These are phyloP conservation scores for Ailanthus altissimus DNA, from an alignment of 345 rosid genomes.

Conservation along the genomic window DNA sequence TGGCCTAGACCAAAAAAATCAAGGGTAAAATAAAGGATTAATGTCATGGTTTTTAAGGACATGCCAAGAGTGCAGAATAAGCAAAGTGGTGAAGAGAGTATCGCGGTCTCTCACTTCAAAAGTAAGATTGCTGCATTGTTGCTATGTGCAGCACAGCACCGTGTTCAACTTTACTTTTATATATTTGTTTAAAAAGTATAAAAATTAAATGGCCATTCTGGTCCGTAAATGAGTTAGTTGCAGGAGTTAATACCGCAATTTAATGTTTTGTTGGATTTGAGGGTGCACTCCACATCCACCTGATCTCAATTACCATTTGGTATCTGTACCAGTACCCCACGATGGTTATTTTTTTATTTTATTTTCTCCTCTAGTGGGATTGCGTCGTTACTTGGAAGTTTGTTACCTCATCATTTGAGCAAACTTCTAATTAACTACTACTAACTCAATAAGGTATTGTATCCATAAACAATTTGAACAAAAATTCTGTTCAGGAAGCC, in stretches of 20 bases:
- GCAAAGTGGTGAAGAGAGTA: conserved; percentile 40
- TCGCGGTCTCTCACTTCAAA: conserved; percentile 1
- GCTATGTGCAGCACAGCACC: neutral
- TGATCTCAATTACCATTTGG: neutral
- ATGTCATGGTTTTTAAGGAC: conserved; percentile 28
- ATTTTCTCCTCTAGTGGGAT: neutral
- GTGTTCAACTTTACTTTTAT: conserved; percentile 6
- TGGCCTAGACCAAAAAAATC: conserved; percentile 14
- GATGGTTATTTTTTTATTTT: neutral
- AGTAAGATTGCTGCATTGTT: conserved; percentile 9
- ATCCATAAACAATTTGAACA: too few species aligned
- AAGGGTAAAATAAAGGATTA: conserved; percentile 27
- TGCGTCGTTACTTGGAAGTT: neutral
- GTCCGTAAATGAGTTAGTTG: conserved; percentile 32
- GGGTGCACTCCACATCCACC: conserved; percentile 5
- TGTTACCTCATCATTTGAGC: neutral
- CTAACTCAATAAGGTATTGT: too few species aligned
- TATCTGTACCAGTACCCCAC: neutral
- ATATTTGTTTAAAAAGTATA: neutral
- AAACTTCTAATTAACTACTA: too few species aligned
- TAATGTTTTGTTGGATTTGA: conserved; percentile 26
- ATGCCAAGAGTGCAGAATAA: conserved; percentile 61
- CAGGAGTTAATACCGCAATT: conserved; percentile 14
- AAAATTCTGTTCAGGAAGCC: too few species aligned
- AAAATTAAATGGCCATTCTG: neutral